Evolutionary conservation across 192 early-diverging fungal species (phyloP).

Genomic region (Jimgerdemannia lactiflua): DNA sequence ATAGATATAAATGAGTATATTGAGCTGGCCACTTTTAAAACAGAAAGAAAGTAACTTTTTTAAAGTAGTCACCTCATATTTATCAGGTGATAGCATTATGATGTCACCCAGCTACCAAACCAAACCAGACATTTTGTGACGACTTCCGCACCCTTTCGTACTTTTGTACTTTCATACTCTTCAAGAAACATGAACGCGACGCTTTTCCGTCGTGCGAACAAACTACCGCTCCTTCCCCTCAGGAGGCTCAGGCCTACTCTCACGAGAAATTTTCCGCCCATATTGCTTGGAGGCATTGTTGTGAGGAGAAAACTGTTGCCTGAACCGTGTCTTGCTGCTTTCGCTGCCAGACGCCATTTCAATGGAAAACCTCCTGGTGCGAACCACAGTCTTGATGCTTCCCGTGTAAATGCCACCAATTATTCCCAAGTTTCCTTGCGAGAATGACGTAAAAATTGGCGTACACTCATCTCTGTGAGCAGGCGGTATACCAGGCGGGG

Average conservation of each 20-base stretch:
- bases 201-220: background rate
- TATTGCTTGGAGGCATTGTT: background rate
- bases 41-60: too few species aligned
- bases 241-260: background rate
- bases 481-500: background rate
- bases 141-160: background rate
- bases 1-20: too few species aligned
- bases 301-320: too few species aligned
- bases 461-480: background rate
- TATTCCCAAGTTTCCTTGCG: background rate
- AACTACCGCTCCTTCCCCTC: background rate
- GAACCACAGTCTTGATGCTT: too few species aligned
- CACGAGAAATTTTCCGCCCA: background rate
- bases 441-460: background rate
- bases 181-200: background rate
- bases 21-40: too few species aligned
- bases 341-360: background rate
- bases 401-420: too few species aligned
- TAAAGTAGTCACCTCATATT: too few species aligned
- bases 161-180: background rate
- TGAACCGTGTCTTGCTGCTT: background rate
- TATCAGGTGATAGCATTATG: too few species aligned
- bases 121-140: background rate
- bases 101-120: too few species aligned
- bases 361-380: background rate